phyloP scores from a whole-genome alignment of 805 yeast species.

The Lipomyces lipofer region DNA sequence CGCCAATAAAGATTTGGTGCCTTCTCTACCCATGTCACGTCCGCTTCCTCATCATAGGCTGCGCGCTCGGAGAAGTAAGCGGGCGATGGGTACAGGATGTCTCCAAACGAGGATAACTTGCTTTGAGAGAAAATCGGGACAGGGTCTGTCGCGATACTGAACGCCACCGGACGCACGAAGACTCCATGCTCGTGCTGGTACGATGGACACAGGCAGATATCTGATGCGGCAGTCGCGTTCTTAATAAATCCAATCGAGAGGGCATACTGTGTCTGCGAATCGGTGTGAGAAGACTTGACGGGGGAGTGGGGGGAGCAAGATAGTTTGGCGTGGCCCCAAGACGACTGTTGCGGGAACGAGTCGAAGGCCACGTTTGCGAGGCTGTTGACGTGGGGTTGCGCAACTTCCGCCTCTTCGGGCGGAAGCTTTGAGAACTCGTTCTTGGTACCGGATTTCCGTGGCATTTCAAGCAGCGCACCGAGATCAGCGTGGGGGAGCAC shows the following conservation, averaged over 20 bases:
- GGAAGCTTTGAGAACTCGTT: conserved; percentile 21
- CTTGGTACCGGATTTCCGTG: conserved; percentile 20
- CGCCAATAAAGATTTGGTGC: conserved; percentile 29
- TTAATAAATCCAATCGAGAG: conserved; percentile 27
- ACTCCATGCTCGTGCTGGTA: conserved; percentile 29
- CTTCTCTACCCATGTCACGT: conserved; percentile 30
- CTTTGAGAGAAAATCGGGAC: conserved; percentile 33
- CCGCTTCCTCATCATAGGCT: conserved; percentile 16
- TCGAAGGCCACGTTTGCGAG: conserved; percentile 10
- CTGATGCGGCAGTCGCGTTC: conserved; percentile 28
- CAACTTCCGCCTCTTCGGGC: conserved; percentile 10
- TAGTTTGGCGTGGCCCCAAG: conserved; percentile 26
- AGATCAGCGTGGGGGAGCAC: conserved; percentile 30
- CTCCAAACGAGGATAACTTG: conserved; percentile 30
- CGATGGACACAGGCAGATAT: conserved; percentile 31
- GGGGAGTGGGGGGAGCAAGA: conserved; percentile 23
- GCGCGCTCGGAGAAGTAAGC: conserved; percentile 29
- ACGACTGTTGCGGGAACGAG: conserved; percentile 23
- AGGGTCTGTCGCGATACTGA: conserved; percentile 26
- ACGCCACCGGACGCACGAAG: conserved; percentile 29
- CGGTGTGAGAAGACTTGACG: conserved; percentile 10
- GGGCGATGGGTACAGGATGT: conserved; percentile 33
- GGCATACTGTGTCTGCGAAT: conserved; percentile 19
- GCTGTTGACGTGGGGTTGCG: neutral
- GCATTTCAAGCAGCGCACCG: conserved; percentile 10